Base-by-base conservation (phyloP, 2,329 filamentous ascomycete species). In the Colletotrichum destructivum region DNA sequence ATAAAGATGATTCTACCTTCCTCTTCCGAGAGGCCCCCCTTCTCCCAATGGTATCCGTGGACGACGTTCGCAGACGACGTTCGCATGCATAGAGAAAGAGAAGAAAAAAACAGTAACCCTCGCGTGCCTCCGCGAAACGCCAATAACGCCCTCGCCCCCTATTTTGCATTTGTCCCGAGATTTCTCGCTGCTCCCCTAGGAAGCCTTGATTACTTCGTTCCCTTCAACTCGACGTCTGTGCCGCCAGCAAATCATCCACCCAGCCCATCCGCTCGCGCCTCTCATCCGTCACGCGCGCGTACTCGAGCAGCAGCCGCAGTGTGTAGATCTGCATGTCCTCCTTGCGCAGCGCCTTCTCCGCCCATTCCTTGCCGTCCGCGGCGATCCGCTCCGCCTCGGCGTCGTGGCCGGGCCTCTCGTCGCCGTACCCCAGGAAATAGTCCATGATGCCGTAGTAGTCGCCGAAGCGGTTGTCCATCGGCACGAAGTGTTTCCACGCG, bases 401-500 rank as follows among this genome's bases (percentile, higher is more conserved):
- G 76, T 94, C 92, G 73, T 89, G 87, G 1, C 79, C 81, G 1
- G 76, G 77, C 6, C 80, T 79, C 12, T 77, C 78, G 21, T 82
- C 84, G 0, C 80, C 77, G 75, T 91, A 90, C 1, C 91, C 91
- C 5, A 93, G 77, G 76, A 95, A 94, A 77, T 94, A 95, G 69
- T 92, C 89, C 85, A 94, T 86, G 66, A 94, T 90, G 54, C 89
- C 90, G 73, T 91, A 95, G 76, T 93, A 87, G 75, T 95, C 94
- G 46, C 88, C 83, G 76, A 91, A 95, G 1, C 90, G 88, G 77
- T 89, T 93, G 78, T 95, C 92, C 88, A 96, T 91, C 18, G 94
- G 94, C 2, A 95, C 91, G 76, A 94, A 96, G 80, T 96, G 94
- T 76, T 90, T 90, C 93, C 94, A 96, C 0, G 92, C 87, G 2